Base-by-base conservation (phyloP, 2,329 filamentous ascomycete genomes). In the Alternaria postmessia region DNA sequence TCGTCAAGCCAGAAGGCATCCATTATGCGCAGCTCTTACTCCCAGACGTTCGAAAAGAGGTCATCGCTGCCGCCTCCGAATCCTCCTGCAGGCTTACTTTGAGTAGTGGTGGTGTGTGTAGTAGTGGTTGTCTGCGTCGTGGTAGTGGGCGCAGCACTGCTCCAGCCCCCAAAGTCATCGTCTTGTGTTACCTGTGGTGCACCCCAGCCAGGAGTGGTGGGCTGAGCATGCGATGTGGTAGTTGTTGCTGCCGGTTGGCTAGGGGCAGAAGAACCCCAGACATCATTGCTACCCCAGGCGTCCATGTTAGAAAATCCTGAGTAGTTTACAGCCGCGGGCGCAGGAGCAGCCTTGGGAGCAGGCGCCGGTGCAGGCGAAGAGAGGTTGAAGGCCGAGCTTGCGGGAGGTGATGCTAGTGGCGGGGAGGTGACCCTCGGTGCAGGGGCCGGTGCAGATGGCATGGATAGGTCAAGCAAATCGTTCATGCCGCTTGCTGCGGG, bases 81-180 rank as follows among this genome's bases (percentile, higher is more conserved):
- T 4, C 86, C 86, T 22, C 84, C 81, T 26, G 85, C 80, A 34
- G 89, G 82, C 49, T 84, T 80, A 14, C 78, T 79, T 22, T 62
- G 46, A n/a, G 63, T 61, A 3, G 59, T 62, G 1, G 57, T 61
- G 3, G 63, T 66, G 20, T 66, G 63, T 9, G 69, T 70, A 7
- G 71, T 75, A 1, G 79, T 75, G 8, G 83, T 80, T 38, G 80
- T 54, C 3, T 53, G 48, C 6, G 54, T 83, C 69, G 68, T 86
- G 72, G 86, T 89, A 80, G 68, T 86, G 72, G 86, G 89, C 81
- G 84, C 82, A 44, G 88, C 88, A 74, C 92, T 96, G 48, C 92
- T 89, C 94, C 94, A 98, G 12, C 94, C 94, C 20, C 94, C 94
- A 81, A 97, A 98, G 75, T 98, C 94, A 78, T 98, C 94, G 71